Percentiles rank a stretch among this genome's conserved stretches.
These are phyloP conservation scores for Periconia macrospinosa DNA, from an alignment of 2,329 filamentous ascomycete genomes.

Conservation along the genomic window DNA sequence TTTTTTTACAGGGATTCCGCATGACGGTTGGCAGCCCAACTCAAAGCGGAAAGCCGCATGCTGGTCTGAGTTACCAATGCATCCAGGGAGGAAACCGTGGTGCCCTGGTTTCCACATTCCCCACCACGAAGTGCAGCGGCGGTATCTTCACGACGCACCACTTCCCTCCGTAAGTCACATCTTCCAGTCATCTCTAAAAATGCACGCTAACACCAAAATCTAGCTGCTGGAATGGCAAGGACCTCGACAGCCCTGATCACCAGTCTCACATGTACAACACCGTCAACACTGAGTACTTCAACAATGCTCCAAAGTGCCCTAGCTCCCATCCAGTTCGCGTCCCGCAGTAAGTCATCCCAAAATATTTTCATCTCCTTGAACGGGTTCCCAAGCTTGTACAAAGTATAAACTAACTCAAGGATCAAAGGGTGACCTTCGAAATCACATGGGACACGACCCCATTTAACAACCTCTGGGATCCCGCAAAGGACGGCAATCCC, in stretches of 20 bases:
- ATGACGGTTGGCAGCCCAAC: slow-evolving; percentile 35
- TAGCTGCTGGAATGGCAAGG: slow-evolving; percentile 50
- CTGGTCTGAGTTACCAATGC: slow-evolving; percentile 26
- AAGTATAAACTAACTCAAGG: too few relatives aligned
- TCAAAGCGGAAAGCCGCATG: slow-evolving; percentile 15
- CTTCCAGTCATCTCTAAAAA: too few relatives aligned
- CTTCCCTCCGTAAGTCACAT: slow-evolving; percentile 17
- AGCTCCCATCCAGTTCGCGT: slow-evolving; percentile 21
- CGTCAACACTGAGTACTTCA: slow-evolving; percentile 19
- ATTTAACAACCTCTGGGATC: slow-evolving; percentile 25
- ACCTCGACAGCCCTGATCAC: slow-evolving; percentile 57
- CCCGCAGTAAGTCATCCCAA: slow-evolving; percentile 5
- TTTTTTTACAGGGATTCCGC: slow-evolving; percentile 20
- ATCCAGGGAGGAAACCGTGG: slow-evolving; percentile 20
- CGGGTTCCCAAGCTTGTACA: too few relatives aligned
- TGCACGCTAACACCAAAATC: slow-evolving; percentile 5
- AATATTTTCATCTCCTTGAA: too few relatives aligned
- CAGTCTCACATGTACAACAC: slow-evolving; percentile 49
- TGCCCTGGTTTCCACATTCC: slow-evolving; percentile 17
- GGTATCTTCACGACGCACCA: slow-evolving; percentile 28
- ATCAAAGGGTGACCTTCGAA: slow-evolving; percentile 20
- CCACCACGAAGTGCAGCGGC: slow-evolving; percentile 23
- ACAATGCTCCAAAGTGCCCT: slow-evolving; percentile 22
- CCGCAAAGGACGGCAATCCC: slow-evolving; percentile 8
- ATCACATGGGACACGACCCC: slow-evolving; percentile 24